phyloP scores from a whole-genome alignment of 805 yeast genomes.

The Blastobotrys mokoenaii region DNA sequence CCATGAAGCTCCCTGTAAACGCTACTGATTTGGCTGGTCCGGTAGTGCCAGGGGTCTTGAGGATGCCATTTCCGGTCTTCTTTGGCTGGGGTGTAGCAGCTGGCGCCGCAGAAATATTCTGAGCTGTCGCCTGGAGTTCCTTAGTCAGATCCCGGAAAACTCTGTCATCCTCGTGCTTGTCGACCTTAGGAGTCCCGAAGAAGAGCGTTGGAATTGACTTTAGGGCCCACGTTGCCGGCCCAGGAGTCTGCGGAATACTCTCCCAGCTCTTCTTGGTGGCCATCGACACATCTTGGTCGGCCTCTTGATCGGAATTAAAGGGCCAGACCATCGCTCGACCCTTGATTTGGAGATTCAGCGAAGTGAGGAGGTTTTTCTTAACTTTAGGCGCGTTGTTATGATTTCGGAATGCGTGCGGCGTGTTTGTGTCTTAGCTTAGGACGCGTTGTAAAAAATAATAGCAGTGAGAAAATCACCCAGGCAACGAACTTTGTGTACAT shows the following conservation, averaged over 20 bases:
- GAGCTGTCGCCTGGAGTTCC: neutral
- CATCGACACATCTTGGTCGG: conserved; percentile 3
- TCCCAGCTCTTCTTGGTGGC: conserved; percentile 5
- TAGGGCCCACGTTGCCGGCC: conserved; percentile 16
- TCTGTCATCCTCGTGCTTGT: conserved; percentile 6
- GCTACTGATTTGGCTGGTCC: conserved; percentile 14
- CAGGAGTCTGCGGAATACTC: conserved; percentile 18
- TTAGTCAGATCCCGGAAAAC: conserved; percentile 1
- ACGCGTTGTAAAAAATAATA: too few species aligned
- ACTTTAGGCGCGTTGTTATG: neutral
- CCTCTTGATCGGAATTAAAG: conserved; percentile 3
- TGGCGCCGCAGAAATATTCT: neutral
- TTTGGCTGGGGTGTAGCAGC: neutral
- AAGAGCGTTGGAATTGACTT: conserved; percentile 17
- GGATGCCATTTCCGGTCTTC: conserved; percentile 8
- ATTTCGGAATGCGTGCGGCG: too few species aligned
- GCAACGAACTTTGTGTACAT: too few species aligned
- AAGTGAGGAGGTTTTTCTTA: conserved; percentile 2
- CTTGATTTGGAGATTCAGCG: conserved; percentile 1
- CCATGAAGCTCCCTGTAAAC: conserved; percentile 6
- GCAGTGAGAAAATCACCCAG: too few species aligned
- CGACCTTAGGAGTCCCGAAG: conserved; percentile 15
- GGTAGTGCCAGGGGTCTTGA: conserved; percentile 16
- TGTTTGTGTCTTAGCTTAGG: too few species aligned
- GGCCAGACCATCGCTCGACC: conserved; percentile 4